Base-by-base conservation (phyloP, 1,284 basidiomycete genomes). In the Sanghuangporus sanghuang region DNA sequence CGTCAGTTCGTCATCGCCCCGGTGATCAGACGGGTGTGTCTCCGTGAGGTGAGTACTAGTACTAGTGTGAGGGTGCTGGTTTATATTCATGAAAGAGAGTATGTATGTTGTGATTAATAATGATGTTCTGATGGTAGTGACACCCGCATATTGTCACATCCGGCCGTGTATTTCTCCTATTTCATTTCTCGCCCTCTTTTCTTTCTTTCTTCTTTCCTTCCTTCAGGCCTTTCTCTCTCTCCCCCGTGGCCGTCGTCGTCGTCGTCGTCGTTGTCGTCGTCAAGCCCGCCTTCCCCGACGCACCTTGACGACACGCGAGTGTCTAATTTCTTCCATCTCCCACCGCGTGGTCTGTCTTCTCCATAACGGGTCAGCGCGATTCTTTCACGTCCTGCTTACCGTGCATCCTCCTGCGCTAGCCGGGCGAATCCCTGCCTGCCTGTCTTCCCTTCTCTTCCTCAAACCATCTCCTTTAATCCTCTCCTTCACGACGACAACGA, bases 351-450 rank as follows among this genome's bases (percentile, higher is more conserved):
- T 14, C 53, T n/a, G 16, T 14, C 8, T 38, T 46, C 40, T 18
- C 53, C 44, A 62, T 56, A 62, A 46, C 54, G 35, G 61, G 53
- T 16, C 52, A 12, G 53, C 44, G 60, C 53, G 53, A 23, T 32
- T 35, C 61, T 48, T 50, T 32, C 18, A 52, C 9, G 54, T 44
- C 16, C 59, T 18, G 18, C 42, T 48, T 48, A 12, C 36, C 35
- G 53, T 48, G 44, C 16, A 16, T 42, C 9, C 40, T n/a, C n/a
- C n/a, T n/a, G n/a, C n/a, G n/a, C n/a, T 14, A 18, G 6, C 9
- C 14, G 44, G 14, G 44, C 18, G 44, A 14, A 6, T 18, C 44
- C 16, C 44, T 16, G 14, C 9, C 18, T n/a, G 44, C 9, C 44
- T 46, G 36, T 18, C 54, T 44, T 16, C 5, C 44, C 48, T 32